Base-by-base conservation (phyloP, 2,329 filamentous ascomycete genomes). In the Paraconiothyrium brasiliense region DNA sequence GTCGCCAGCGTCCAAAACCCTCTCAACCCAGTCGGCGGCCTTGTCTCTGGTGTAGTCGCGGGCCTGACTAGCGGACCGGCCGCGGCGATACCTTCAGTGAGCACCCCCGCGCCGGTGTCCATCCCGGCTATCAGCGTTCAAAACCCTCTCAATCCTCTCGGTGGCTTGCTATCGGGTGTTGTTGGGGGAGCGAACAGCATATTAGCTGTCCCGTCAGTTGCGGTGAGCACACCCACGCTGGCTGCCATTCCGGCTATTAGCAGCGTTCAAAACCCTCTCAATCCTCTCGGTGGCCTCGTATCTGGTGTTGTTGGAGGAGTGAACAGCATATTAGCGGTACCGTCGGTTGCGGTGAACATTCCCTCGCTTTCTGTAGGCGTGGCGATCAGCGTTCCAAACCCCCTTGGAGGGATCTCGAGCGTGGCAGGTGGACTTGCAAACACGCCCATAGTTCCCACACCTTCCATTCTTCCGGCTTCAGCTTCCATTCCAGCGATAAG, bases 221-320 rank as follows among this genome's bases (percentile, higher is more conserved):
- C 48, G 16, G 48, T 50, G 8, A 37, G 20, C 30, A 7, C 22
- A 2, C 48, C 27, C 20, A 3, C 48, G 14, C 4, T n/a, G 20
- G 16, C 50, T 4, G 41, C 50, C 7, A 11, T 52, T 34, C 35
- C 35, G 2, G 35, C 10, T 3, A 30, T 41, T 2, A 52, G 20
- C 34, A 52, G 49, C 34, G 8, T 52, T 41, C 50, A 52, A 32
- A 52, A 52, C n/a, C n/a, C 34, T 27, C 24, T 52, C 9, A 52
- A 52, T 20, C n/a, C 34, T 27, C 24, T 52, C 9, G 34, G 22
- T 27, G 34, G 34, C 37, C 3, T 41, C 9, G 35, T 41, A 2
- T 52, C 50, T 8, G 16, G 30, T 10, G 48, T 50, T 20, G 30
- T 13, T 20, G 48, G 30, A 37, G 48, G 48, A 7, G 20, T 50